These are phyloP conservation scores for Cyberlindnera mycetangii DNA, from an alignment of 805 yeast genomes.

Conservation along the genomic window DNA sequence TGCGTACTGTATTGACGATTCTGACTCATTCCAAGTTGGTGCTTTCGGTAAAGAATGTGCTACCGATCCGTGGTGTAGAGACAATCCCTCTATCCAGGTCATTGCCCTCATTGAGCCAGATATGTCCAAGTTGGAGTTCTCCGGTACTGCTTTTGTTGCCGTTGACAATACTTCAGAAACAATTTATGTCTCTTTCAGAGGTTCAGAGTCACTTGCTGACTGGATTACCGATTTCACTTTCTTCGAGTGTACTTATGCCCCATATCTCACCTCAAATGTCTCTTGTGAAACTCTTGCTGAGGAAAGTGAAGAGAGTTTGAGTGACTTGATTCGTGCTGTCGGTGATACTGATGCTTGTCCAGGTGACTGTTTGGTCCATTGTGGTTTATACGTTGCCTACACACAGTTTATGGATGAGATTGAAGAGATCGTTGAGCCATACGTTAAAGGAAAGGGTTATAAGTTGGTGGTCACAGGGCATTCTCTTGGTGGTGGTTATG, in stretches of 20 bases:
- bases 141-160: constrained; percentile 55
- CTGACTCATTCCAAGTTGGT: constrained; percentile 8
- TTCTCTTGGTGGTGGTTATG: constrained; percentile 74
- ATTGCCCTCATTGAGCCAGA: constrained; percentile 16
- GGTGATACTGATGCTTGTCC: constrained; percentile 35
- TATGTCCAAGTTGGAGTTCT: constrained; percentile 34
- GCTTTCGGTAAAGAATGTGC: constrained; percentile 17
- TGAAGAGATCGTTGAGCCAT: constrained; percentile 30
- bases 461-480: constrained; percentile 62
- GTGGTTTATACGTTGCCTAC: constrained; percentile 55
- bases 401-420: constrained; percentile 40
- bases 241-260: constrained; percentile 3
- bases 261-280: not conserved
- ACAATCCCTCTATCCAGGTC: constrained; percentile 6
- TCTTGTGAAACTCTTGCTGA: constrained; percentile 3
- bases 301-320: not conserved
- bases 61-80: constrained; percentile 15
- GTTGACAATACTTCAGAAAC: constrained; percentile 43
- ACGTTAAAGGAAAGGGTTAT: constrained; percentile 40
- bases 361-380: constrained; percentile 52
- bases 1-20: constrained; percentile 19
- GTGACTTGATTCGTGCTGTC: constrained; percentile 1
- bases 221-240: constrained; percentile 55
- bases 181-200: constrained; percentile 56
- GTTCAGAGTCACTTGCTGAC: constrained; percentile 58